phyloP scores from a whole-genome alignment of 2,329 filamentous ascomycete genomes.

The Aplosporella prunicola region DNA sequence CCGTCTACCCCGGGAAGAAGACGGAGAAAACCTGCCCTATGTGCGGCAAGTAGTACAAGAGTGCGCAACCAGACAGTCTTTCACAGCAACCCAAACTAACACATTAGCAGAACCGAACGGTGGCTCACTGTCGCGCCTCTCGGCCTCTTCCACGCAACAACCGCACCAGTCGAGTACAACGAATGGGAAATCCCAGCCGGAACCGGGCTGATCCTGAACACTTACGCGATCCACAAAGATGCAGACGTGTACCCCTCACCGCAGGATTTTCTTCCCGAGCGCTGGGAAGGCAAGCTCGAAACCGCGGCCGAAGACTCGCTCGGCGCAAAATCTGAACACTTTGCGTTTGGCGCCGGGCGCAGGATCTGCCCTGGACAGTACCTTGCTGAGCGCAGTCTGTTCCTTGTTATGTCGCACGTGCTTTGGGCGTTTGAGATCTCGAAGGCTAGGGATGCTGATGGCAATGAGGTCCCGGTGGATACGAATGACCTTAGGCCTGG shows the following conservation, averaged over 20 bases:
- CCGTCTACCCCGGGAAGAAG: slow-evolving; percentile 12
- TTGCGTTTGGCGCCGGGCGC: slow-evolving; percentile 28
- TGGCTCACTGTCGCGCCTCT: slow-evolving; percentile 13
- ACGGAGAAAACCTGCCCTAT: slow-evolving; percentile 10
- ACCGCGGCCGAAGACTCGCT: slow-evolving; percentile 14
- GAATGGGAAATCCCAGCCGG: slow-evolving; percentile 29
- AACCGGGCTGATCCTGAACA: slow-evolving; percentile 29
- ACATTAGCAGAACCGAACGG: slow-evolving; percentile 16
- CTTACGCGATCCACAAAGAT: slow-evolving; percentile 26
- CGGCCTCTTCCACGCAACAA: slow-evolving; percentile 28
- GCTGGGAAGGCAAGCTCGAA: slow-evolving; percentile 16
- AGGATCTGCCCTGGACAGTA: slow-evolving; percentile 31
- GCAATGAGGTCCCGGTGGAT: slow-evolving; percentile 4
- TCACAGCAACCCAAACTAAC: slow-evolving; percentile 18
- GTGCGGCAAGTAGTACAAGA: slow-evolving; percentile 13
- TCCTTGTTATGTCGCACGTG: slow-evolving; percentile 22
- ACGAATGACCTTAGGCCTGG: slow-evolving; percentile 16
- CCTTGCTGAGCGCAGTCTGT: slow-evolving; percentile 24
- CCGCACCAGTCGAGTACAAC: slow-evolving; percentile 26
- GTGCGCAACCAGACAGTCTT: background rate
- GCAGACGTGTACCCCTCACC: slow-evolving; percentile 9
- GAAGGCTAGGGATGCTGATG: slow-evolving; percentile 1
- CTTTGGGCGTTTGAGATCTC: slow-evolving; percentile 26
- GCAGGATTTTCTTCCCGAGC: slow-evolving; percentile 12
- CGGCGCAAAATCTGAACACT: slow-evolving; percentile 22